A percentile compares a stretch with the other conserved stretches of the same genome.
These are phyloP conservation scores for Silene noctiflora DNA, from an alignment of 179 eudicot species.

Conservation along the genomic window DNA sequence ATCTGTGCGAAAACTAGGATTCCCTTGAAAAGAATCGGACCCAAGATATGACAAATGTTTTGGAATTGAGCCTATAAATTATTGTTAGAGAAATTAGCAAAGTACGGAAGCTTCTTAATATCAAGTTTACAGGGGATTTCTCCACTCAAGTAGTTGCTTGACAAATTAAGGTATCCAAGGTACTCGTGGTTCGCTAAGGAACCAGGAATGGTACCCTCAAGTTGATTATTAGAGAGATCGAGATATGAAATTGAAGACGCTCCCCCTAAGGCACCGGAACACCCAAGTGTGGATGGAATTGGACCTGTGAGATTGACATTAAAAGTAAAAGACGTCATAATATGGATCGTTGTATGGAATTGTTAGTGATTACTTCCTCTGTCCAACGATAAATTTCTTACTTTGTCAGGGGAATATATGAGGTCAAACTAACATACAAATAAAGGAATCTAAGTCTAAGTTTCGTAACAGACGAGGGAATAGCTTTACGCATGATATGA, in stretches of 20 bases:
- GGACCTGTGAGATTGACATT: not conserved
- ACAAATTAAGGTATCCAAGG: slow-evolving; percentile 3
- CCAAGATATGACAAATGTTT: not conserved
- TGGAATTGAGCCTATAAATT: slow-evolving; percentile 24
- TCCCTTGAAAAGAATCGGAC: slow-evolving; percentile 13
- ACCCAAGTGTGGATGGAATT: not conserved
- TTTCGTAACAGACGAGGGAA: no score
- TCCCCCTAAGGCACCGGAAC: not conserved
- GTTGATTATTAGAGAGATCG: slow-evolving; percentile 5
- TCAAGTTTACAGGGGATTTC: not conserved
- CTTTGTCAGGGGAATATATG: no score
- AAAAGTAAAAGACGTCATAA: no score
- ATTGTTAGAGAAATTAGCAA: not conserved
- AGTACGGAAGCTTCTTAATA: not conserved
- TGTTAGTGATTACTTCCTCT: no score
- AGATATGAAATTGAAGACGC: not conserved
- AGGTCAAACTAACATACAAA: no score
- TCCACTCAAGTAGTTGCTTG: slow-evolving; percentile 18
- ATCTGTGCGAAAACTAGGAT: slow-evolving; percentile 3
- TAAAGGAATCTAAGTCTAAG: no score
- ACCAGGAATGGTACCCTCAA: slow-evolving; percentile 23
- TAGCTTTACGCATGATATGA: no score
- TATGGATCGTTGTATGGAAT: no score
- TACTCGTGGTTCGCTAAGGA: not conserved
- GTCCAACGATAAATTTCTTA: no score